Evolutionary conservation across 2,329 filamentous ascomycete species (phyloP).

Genomic region (Fusarium sp.): DNA sequence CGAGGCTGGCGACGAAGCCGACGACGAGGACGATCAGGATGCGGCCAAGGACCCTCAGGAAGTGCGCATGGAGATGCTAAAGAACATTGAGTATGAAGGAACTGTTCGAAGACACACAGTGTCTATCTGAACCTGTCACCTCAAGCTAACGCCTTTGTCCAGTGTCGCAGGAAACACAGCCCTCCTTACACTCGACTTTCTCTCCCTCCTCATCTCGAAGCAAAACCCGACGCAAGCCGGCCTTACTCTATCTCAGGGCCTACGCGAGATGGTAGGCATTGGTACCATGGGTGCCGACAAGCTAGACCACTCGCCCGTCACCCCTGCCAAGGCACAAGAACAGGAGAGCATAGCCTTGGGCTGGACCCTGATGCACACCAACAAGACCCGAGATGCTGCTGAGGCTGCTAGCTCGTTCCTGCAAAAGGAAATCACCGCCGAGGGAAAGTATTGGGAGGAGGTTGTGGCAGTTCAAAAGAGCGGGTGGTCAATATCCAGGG

Average conservation of each 20-base stretch:
- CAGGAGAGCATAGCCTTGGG: constrained; percentile 70
- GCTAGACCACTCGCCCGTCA: constrained; percentile 69
- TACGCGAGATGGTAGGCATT: constrained; percentile 77
- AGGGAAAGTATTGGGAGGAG: constrained; percentile 90
- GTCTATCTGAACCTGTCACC: no score
- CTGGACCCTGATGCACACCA: constrained; percentile 82
- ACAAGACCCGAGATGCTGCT: constrained; percentile 78
- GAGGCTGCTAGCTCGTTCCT: constrained; percentile 77
- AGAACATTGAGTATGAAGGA: constrained; percentile 65
- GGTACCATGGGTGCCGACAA: constrained; percentile 78
- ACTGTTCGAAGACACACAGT: neutral
- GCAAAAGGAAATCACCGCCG: constrained; percentile 79
- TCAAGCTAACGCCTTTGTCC: constrained; percentile 15
- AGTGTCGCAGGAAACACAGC: constrained; percentile 64
- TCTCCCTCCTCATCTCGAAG: constrained; percentile 87
- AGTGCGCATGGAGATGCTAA: constrained; percentile 68
- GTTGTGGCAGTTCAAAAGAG: constrained; percentile 82
- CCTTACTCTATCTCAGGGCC: constrained; percentile 73
- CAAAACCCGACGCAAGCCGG: constrained; percentile 77
- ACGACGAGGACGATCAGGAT: constrained; percentile 49
- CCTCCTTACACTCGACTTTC: constrained; percentile 79
- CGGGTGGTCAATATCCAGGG: constrained; percentile 85
- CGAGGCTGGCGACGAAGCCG: constrained; percentile 59
- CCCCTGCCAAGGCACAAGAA: constrained; percentile 65
- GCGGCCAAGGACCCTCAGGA: constrained; percentile 59